phyloP scores from a whole-genome alignment of 2,329 filamentous ascomycete genomes.

The Diaporthe ampelina region DNA sequence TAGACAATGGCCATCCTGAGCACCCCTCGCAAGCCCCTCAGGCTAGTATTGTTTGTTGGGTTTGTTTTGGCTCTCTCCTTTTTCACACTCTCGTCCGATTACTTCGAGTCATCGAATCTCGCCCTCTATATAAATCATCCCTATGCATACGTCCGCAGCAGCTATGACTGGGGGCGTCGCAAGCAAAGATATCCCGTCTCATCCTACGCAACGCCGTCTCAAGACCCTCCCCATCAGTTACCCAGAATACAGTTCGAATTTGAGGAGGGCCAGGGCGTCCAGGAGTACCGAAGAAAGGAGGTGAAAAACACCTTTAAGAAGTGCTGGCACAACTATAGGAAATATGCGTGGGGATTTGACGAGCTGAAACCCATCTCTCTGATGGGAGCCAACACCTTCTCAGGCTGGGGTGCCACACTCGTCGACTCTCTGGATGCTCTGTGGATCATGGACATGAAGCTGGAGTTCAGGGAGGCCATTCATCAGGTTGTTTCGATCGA shows the following conservation, averaged over 20 bases:
- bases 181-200: conserved; percentile 44
- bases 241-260: conserved; percentile 61
- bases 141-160: conserved; percentile 46
- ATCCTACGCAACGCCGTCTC: conserved; percentile 49
- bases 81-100: conserved; percentile 41
- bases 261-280: conserved; percentile 46
- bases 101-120: conserved; percentile 41
- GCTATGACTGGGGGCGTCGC: conserved; percentile 49
- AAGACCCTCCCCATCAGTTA: conserved; percentile 49
- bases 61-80: conserved; percentile 41
- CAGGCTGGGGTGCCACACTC: conserved; percentile 70
- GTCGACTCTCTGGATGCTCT: conserved; percentile 72
- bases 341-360: conserved; percentile 69
- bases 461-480: conserved; percentile 69
- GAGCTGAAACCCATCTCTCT: conserved; percentile 67
- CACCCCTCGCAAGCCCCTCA: conserved; percentile 35
- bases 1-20: conserved; percentile 36
- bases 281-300: conserved; percentile 53
- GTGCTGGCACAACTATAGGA: conserved; percentile 67
- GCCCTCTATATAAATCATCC: conserved; percentile 29
- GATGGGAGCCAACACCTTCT: conserved; percentile 61
- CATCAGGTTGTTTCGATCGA: conserved; percentile 65
- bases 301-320: conserved; percentile 58
- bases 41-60: conserved; percentile 28
- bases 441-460: conserved; percentile 70